Evolutionary conservation across 768 basidiomycete genomes (phyloP), one percentile per base, ranked within the genome.

Genomic region (Lentinula raphanica): DNA sequence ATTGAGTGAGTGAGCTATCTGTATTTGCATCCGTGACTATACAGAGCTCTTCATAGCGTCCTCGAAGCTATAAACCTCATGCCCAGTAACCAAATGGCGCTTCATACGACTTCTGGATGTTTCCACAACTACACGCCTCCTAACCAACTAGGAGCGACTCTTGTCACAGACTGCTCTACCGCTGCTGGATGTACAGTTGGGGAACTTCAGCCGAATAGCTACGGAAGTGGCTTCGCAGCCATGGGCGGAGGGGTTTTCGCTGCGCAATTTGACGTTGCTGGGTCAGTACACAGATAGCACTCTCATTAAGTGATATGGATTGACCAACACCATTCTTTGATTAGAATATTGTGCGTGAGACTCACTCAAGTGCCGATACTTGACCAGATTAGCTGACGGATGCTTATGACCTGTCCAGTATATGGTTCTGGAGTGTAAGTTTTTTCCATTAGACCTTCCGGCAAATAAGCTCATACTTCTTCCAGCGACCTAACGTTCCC

Each of bases 21-120:
- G 44, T 12, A 5, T 5, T 7, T 19, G 9, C 8, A 21, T 40
- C n/a, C 21, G 54, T 6, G 36, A 27, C 2, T 27, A 28, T 40
- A 32, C 12, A 31, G 11, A 27, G 17, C 13, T 3, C 17, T 27
- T 19, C 59, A 75, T 79, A 65, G 89, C 64, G 88, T 91, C 31
- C 83, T 94, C 56, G 94, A 95, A 69, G 88, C 83, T 9, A 90
- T 94, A 61, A 94, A 96, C 71, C 64, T 79, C 51, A 82, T 86
- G 70, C 70, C 73, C 7, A 72, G 76, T 61, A 92, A 92, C 63
- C 90, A 91, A 66, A 83, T 88, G 72, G 81, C 92, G 0, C 71
- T 94, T n/a, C 93, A 94, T 67, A 88, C 90, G 0, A 77, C 75
- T 50, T 64, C 77, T 1, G 78, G 79, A 27, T 80, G 79, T 62